A percentile compares a stretch with the other conserved stretches of the same genome.
Evolutionary conservation across 2,329 filamentous ascomycete species (phyloP).

Genomic region (Trichoderma pleuroti): DNA sequence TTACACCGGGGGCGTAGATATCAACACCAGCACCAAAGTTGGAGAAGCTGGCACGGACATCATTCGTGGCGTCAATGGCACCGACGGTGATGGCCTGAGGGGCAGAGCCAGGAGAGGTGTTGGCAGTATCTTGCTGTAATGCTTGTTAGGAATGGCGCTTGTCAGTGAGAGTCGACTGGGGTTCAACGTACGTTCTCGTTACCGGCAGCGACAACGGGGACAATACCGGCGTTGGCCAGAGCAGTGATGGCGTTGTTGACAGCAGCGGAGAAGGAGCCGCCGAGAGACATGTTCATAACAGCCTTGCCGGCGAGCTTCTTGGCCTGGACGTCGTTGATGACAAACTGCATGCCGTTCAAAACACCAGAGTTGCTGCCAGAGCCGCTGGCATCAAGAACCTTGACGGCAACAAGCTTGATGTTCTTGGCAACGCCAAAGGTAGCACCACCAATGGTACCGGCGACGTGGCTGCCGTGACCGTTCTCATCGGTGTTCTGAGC

Average conservation of each 20-base stretch:
- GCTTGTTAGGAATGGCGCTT: background rate
- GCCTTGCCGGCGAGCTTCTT: slow-evolving; percentile 47
- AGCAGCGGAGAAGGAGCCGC: slow-evolving; percentile 46
- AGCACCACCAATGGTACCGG: slow-evolving; percentile 57
- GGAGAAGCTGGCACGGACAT: slow-evolving; percentile 51
- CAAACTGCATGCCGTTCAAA: slow-evolving; percentile 57
- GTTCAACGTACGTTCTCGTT: slow-evolving; percentile 46
- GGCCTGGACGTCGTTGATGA: slow-evolving; percentile 44
- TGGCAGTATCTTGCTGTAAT: slow-evolving; percentile 43
- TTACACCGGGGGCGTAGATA: slow-evolving; percentile 54
- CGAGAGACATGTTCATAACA: slow-evolving; percentile 63
- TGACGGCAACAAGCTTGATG: slow-evolving; percentile 54
- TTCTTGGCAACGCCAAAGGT: slow-evolving; percentile 63
- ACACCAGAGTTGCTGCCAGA: slow-evolving; percentile 40
- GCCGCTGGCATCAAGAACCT: slow-evolving; percentile 52
- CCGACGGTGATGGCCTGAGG: slow-evolving; percentile 57
- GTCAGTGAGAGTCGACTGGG: background rate
- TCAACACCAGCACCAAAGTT: slow-evolving; percentile 55
- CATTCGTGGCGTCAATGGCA: slow-evolving; percentile 51
- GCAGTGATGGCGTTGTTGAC: slow-evolving; percentile 54
- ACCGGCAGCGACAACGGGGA: slow-evolving; percentile 58
- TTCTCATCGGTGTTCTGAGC: slow-evolving; percentile 51
- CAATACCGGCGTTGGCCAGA: slow-evolving; percentile 48
- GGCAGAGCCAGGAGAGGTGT: slow-evolving; percentile 53
- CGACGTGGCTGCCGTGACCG: slow-evolving; percentile 62